Evolutionary conservation across 2,329 filamentous ascomycete genomes (phyloP), one percentile per base, ranked within the genome.

Genomic region (Sporothrix brasiliensis): DNA sequence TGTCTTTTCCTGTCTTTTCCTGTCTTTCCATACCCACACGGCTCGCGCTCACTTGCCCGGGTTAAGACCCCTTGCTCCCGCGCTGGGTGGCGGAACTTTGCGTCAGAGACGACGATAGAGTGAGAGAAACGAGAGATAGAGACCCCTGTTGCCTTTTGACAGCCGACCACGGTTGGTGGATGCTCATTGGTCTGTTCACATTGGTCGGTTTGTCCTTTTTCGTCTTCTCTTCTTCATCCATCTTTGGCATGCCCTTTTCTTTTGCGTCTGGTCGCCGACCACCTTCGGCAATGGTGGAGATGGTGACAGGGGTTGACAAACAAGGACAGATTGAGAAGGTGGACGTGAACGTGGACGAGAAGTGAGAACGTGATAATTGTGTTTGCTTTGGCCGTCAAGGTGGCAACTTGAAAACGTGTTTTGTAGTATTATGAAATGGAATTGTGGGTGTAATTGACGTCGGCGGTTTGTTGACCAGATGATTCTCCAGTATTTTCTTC

Each of bases 221-320:
- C 21, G 19, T 61, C 44, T 52, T 16, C 30, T 66, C 49, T 21
- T 21, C 3, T 4, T 30, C 27, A 30, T 4, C 27, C 27, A 30
- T 30, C 27, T 5, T 30, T 30, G 3, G 27, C 14, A n/a, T 19
- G 50, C 11, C 14, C 41, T 16, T 44, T 44, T 14, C 9, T 24
- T 63, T n/a, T 53, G 30, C 9, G 34, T 30, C 44, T 68, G 70
- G 66, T 71, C 70, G 70, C 44, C 70, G 70, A 71, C 70, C 67
- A 68, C 69, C 27, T 50, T 69, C 56, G 39, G 56, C 49, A 68
- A 30, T 27, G 11, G 56, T 53, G 47, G n/a, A n/a, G 34, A 47
- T 30, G 19, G 24, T 50, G 63, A 34, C 63, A 66, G 53, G 67
- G 67, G 41, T 44, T 24, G 3, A n/a, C 34, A 34, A 34, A 34